phyloP scores from a whole-genome alignment of 306 rosid genomes.

The Dalbergia cochinchinensis region DNA sequence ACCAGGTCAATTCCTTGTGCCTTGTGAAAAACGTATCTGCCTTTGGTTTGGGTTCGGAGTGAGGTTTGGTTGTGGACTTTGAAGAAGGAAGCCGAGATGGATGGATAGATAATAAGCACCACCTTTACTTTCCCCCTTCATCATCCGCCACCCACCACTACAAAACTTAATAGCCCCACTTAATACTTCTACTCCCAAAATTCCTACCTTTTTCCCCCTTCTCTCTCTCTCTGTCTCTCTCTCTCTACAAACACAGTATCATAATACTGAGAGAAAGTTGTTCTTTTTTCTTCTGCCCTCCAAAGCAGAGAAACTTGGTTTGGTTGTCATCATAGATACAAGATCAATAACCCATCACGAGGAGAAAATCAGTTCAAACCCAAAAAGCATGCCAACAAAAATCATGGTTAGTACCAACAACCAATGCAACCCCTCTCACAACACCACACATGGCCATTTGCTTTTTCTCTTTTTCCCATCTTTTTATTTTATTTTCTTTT shows the following conservation, averaged over 20 bases:
- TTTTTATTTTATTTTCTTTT: neutral
- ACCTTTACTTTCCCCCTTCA: slow-evolving; percentile 46
- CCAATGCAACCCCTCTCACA: slow-evolving; percentile 32
- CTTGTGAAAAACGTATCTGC: slow-evolving; percentile 39
- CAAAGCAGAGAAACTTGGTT: slow-evolving; percentile 16
- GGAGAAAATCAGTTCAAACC: slow-evolving; percentile 40
- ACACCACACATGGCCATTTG: slow-evolving; percentile 9
- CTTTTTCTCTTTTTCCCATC: neutral
- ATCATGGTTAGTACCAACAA: slow-evolving; percentile 56
- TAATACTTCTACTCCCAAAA: neutral
- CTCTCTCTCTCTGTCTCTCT: slow-evolving; percentile 40
- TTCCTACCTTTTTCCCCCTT: slow-evolving; percentile 14
- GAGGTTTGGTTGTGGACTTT: slow-evolving; percentile 61
- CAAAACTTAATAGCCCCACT: slow-evolving; percentile 36
- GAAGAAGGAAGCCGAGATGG: slow-evolving; percentile 41
- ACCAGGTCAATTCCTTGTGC: slow-evolving; percentile 34
- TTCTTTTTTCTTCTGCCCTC: slow-evolving; percentile 3
- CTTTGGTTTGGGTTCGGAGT: slow-evolving; percentile 50
- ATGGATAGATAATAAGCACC: slow-evolving; percentile 39
- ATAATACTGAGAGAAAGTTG: slow-evolving; percentile 35
- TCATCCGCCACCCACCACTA: slow-evolving; percentile 55
- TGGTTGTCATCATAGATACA: slow-evolving; percentile 29
- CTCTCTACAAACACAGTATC: slow-evolving; percentile 21
- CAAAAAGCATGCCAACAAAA: slow-evolving; percentile 41
- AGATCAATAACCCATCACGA: slow-evolving; percentile 29